Percentiles rank a stretch among this genome's conserved stretches.
Conservation (phyloP, 768 basidiomycete species). For the Lentinula sp. region DNA sequence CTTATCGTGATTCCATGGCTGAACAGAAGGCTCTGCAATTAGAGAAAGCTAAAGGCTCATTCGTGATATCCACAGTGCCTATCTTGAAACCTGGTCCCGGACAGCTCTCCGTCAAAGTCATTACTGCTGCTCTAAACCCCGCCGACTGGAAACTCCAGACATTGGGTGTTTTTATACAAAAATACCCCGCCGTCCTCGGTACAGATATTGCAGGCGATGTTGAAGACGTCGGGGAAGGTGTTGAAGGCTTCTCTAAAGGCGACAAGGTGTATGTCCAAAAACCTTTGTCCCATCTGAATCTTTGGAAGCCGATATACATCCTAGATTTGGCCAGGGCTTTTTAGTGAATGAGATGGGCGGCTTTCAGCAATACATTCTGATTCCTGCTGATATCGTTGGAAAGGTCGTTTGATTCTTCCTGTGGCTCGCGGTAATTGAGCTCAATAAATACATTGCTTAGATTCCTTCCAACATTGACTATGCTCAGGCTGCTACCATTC, state of each 20-base stretch:
- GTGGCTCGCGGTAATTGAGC: conserved; percentile 26
- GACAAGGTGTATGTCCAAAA: conserved; percentile 41
- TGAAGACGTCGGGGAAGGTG: conserved; percentile 44
- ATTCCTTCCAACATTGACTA: conserved; percentile 42
- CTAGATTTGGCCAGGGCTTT: conserved; percentile 34
- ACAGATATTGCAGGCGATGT: conserved; percentile 48
- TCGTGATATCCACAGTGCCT: neutral
- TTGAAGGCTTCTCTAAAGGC: conserved; percentile 41
- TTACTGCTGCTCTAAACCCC: neutral
- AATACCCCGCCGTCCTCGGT: conserved; percentile 43
- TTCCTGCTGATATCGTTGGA: conserved; percentile 30
- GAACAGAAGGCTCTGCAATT: neutral
- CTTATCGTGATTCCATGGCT: neutral
- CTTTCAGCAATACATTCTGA: conserved; percentile 41
- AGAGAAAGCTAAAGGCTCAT: neutral
- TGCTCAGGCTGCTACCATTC: conserved; percentile 43
- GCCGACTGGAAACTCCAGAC: conserved; percentile 26
- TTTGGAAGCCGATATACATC: neutral
- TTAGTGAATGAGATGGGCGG: conserved; percentile 30
- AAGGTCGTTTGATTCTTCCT: conserved; percentile 31
- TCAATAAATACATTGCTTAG: conserved; percentile 32
- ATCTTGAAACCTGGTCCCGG: neutral
- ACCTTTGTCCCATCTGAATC: no score
- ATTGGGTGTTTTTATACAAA: conserved; percentile 28
- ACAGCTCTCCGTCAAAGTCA: conserved; percentile 2